Percentiles rank a stretch among this genome's conserved stretches.
These are phyloP conservation scores for Phytophthora tentaculata DNA, from an alignment of 352 stramenopile species.

Conservation along the genomic window DNA sequence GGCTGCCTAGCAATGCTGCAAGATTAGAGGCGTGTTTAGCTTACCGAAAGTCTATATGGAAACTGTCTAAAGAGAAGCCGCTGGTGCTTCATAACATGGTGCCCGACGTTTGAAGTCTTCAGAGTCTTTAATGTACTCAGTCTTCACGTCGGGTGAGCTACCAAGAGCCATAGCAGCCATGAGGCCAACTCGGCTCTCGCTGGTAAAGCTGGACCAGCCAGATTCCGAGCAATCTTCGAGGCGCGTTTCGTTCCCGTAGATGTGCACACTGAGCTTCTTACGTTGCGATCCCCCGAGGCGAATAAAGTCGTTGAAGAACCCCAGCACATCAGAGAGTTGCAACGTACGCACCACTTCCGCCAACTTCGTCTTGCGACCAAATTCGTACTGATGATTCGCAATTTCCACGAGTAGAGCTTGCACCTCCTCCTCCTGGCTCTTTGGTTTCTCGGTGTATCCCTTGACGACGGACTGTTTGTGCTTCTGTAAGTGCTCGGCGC, in stretches of 20 bases:
- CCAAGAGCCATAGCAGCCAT: constrained; percentile 24
- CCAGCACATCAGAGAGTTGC: constrained; percentile 55
- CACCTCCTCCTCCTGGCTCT: constrained; percentile 72
- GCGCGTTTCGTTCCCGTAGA: constrained; percentile 55
- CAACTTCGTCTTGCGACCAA: constrained; percentile 54
- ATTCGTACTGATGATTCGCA: constrained; percentile 70
- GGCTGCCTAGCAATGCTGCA: constrained; percentile 20
- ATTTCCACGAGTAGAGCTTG: constrained; percentile 69
- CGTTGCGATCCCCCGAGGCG: constrained; percentile 24
- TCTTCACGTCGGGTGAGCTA: constrained; percentile 5
- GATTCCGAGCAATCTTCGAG: constrained; percentile 28
- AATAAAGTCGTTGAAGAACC: constrained; percentile 77
- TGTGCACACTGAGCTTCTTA: constrained; percentile 63
- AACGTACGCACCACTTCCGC: constrained; percentile 51
- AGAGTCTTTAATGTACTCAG: constrained; percentile 30
- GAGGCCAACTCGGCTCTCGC: constrained; percentile 8
- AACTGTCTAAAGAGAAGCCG: constrained; percentile 14
- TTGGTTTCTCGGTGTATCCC: constrained; percentile 69
- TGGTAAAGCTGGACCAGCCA: constrained; percentile 30
- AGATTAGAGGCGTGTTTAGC: constrained; percentile 1
- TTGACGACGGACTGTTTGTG: constrained; percentile 73
- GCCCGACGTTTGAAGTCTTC: constrained; percentile 37
- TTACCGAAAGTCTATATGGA: background rate
- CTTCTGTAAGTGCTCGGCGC: constrained; percentile 44
- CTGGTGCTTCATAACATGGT: constrained; percentile 24